These are phyloP conservation scores for Fraxinus sp. DNA, from an alignment of 305 asterid genomes.

Conservation along the genomic window DNA sequence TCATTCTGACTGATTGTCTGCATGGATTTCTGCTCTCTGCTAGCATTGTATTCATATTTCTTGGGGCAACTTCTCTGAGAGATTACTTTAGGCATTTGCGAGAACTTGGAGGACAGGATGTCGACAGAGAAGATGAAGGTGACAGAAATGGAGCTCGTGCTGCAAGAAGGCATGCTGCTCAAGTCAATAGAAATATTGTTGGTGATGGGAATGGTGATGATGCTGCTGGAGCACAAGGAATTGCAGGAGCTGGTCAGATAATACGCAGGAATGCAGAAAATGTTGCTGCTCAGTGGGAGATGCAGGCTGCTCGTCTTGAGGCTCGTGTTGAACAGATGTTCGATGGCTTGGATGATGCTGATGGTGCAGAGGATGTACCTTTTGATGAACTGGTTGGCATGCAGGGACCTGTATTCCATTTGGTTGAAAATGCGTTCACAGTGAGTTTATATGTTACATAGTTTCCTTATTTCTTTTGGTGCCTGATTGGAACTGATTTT, in stretches of 20 bases:
- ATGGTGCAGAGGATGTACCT: conserved; percentile 99
- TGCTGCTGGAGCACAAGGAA: conserved; percentile 78
- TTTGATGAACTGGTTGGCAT: conserved; percentile 98
- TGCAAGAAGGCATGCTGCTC: conserved; percentile 87
- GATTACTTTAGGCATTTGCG: conserved; percentile 91
- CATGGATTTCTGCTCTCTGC: conserved; percentile 98
- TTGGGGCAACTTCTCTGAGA: conserved; percentile 96
- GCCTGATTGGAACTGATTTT: neutral
- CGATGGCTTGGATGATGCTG: conserved; percentile 98
- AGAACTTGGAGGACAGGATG: conserved; percentile 97
- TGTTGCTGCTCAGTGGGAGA: conserved; percentile 96
- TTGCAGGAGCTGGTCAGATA: conserved; percentile 90
- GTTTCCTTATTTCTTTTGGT: conserved; percentile 1
- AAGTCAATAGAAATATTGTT: conserved; percentile 68
- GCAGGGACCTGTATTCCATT: conserved; percentile 99
- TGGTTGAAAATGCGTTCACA: conserved; percentile 96
- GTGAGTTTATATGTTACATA: conserved; percentile 46
- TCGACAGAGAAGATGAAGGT: conserved; percentile 87
- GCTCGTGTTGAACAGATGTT: conserved; percentile 99
- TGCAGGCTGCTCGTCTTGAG: conserved; percentile 98
- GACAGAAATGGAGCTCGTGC: conserved; percentile 94
- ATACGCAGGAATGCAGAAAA: conserved; percentile 93
- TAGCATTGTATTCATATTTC: conserved; percentile 92
- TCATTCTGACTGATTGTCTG: conserved; percentile 88
- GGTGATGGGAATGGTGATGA: conserved; percentile 84